A percentile compares a stretch with the other conserved stretches of the same genome.
Conservation (phyloP, 2,329 filamentous ascomycete species). For the Madurella mycetomatis region DNA sequence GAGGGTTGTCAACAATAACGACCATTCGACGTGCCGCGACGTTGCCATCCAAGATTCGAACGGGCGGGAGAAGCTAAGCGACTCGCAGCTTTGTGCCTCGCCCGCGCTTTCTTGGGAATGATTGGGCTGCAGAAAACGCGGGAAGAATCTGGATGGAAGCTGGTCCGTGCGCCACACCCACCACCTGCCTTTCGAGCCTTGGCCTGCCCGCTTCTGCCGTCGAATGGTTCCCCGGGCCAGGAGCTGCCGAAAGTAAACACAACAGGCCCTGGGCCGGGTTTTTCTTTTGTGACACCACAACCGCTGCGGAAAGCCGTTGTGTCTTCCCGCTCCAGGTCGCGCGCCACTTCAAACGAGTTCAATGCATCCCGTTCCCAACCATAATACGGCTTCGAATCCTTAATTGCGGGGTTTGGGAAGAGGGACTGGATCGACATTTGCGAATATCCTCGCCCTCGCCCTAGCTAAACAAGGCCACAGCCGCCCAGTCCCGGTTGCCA, state of each 20-base stretch:
- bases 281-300: conserved; percentile 18
- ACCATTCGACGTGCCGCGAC: not conserved
- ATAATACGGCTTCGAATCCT: not conserved
- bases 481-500: not conserved
- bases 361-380: not conserved
- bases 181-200: not conserved
- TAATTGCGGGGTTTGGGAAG: conserved; percentile 11
- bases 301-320: conserved; percentile 19
- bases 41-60: not conserved
- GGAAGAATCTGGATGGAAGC: not conserved
- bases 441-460: no score
- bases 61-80: not conserved
- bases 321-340: conserved; percentile 5
- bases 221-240: conserved; percentile 7
- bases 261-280: conserved; percentile 18
- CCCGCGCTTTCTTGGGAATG: not conserved
- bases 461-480: not conserved
- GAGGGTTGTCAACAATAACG: not conserved
- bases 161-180: conserved; percentile 14
- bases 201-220: conserved; percentile 3
- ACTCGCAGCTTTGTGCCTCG: not conserved
- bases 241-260: conserved; percentile 26
- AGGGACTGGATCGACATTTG: not conserved
- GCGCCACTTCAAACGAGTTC: not conserved
- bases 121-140: not conserved